These are phyloP conservation scores for Trypanosoma mega DNA, from an alignment of 208 protist species.

Conservation along the genomic window DNA sequence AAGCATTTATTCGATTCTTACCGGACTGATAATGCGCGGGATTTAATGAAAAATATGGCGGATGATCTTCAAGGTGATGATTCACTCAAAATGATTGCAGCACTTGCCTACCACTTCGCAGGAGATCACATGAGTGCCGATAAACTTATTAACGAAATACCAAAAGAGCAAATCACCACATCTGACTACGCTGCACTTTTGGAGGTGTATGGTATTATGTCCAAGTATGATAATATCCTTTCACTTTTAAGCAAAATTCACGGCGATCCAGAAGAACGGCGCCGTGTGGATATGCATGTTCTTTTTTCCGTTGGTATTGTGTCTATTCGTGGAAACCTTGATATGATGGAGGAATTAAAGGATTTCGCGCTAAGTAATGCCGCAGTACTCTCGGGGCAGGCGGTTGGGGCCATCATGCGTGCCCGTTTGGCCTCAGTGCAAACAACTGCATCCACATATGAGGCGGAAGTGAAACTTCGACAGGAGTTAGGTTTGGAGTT, in stretches of 20 bases:
- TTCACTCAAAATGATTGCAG: conserved; percentile 58
- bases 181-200: conserved; percentile 68
- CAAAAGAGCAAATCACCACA: conserved; percentile 40
- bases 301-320: conserved; percentile 56
- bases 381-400: conserved; percentile 50
- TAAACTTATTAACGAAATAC: conserved; percentile 47
- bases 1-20: conserved; percentile 87
- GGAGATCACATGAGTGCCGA: conserved; percentile 38
- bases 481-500: conserved; percentile 38
- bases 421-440: conserved; percentile 30
- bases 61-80: conserved; percentile 68
- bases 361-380: conserved; percentile 25
- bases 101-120: conserved; percentile 72
- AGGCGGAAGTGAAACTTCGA: conserved; percentile 45
- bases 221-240: conserved; percentile 50
- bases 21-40: conserved; percentile 64
- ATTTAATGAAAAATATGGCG: conserved; percentile 84
- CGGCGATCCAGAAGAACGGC: background rate
- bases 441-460: conserved; percentile 56
- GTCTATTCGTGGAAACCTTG: conserved; percentile 40
- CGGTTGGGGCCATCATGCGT: conserved; percentile 49
- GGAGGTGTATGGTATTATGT: conserved; percentile 63
- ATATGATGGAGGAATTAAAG: conserved; percentile 36
- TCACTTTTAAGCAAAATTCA: conserved; percentile 30
- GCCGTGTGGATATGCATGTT: conserved; percentile 31